phyloP scores from a whole-genome alignment of 2,329 filamentous ascomycete species.

The Claviceps sp. region DNA sequence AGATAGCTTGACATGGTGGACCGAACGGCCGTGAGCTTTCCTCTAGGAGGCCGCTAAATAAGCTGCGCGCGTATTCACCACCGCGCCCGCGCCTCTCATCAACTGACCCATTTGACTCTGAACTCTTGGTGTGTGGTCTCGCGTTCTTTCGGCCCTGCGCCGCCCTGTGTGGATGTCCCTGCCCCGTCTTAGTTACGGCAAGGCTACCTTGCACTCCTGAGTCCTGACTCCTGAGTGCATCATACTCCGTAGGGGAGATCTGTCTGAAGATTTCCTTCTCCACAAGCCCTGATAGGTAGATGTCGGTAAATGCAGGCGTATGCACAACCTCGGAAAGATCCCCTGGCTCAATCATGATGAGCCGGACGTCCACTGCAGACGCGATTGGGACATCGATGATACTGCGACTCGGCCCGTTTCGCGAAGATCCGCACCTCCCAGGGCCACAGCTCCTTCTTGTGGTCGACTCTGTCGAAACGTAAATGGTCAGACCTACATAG shows the following conservation, averaged over 20 bases:
- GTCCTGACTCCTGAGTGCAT: background rate
- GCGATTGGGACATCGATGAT: background rate
- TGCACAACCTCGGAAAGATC: background rate
- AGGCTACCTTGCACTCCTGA: background rate
- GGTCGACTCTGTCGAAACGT: background rate
- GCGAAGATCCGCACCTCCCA: background rate
- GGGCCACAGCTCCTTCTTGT: background rate
- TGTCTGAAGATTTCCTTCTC: background rate
- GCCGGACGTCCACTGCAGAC: background rate
- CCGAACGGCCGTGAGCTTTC: too few species aligned
- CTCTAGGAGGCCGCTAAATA: too few species aligned
- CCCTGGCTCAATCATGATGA: background rate
- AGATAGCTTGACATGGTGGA: too few species aligned
- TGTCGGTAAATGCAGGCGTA: background rate
- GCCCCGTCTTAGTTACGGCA: background rate
- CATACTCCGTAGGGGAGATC: background rate
- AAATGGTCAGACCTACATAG: background rate
- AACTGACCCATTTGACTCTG: too few species aligned
- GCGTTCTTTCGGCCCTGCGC: too few species aligned
- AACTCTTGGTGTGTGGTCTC: too few species aligned
- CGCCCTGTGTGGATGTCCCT: too few species aligned
- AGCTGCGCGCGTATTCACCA: too few species aligned
- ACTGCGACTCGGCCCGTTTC: background rate
- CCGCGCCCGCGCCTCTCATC: too few species aligned
- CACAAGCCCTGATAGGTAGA: background rate